These are phyloP conservation scores for Vaccinium vitisidaea DNA, from an alignment of 148 eudicot genomes.

Conservation along the genomic window DNA sequence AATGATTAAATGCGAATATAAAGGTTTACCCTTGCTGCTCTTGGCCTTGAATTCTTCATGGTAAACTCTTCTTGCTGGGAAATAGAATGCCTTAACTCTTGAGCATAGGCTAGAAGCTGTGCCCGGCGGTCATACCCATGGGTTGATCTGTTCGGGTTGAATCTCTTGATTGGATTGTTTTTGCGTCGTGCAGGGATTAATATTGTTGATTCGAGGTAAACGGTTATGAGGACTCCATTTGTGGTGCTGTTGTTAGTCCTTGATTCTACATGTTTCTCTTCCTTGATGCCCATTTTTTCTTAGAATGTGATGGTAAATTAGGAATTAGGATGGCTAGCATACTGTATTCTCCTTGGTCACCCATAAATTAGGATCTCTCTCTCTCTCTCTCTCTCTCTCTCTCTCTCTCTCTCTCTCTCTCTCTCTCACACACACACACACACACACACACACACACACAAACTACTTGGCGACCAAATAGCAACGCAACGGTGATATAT, in stretches of 20 bases:
- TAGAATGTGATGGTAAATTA: too few species aligned
- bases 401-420: too few species aligned
- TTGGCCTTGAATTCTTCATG: constrained; percentile 17
- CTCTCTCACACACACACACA: too few species aligned
- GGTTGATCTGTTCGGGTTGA: background rate
- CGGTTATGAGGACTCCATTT: constrained; percentile 44
- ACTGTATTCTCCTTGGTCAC: too few species aligned
- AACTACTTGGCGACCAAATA: too few species aligned
- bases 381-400: too few species aligned
- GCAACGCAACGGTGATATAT: too few species aligned
- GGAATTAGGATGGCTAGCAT: too few species aligned
- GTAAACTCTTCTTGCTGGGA: background rate
- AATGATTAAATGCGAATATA: too few species aligned
- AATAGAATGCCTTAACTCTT: constrained; percentile 32
- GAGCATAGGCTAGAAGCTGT: constrained; percentile 55
- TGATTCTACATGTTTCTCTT: background rate
- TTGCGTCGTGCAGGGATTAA: background rate
- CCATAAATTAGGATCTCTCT: too few species aligned
- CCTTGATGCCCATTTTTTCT: background rate
- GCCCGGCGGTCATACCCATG: constrained; percentile 52
- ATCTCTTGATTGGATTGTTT: constrained; percentile 20
- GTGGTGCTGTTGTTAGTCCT: background rate
- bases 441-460: too few species aligned
- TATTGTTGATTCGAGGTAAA: constrained; percentile 41
- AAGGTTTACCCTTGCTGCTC: background rate